A percentile compares a stretch with the other conserved stretches of the same genome.
Evolutionary conservation across 73 alveolate species (phyloP).

Genomic region (Halteria grandinella): DNA sequence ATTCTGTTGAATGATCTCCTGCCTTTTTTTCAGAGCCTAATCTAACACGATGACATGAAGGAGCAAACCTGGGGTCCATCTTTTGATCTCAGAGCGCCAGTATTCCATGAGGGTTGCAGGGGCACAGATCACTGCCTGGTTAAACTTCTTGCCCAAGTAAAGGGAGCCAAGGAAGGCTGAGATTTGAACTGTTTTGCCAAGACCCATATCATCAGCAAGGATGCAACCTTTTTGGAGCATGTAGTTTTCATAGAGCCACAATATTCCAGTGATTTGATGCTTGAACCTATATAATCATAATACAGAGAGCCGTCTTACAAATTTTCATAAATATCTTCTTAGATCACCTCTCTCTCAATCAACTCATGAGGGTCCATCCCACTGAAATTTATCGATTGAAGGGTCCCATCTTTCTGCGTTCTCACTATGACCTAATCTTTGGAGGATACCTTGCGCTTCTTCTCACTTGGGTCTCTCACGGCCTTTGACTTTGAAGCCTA

Average conservation of each 20-base stretch:
- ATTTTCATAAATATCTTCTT: no score
- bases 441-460: no score
- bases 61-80: conserved; percentile 57
- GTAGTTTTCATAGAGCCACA: conserved; percentile 6
- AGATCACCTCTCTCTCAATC: no score
- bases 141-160: background rate
- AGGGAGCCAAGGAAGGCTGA: conserved; percentile 7
- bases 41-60: background rate
- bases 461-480: no score
- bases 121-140: conserved; percentile 30
- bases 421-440: no score
- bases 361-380: no score
- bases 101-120: conserved; percentile 71
- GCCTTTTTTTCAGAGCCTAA: background rate
- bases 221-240: conserved; percentile 66
- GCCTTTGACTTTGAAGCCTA: no score
- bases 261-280: conserved; percentile 12
- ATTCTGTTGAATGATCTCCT: background rate
- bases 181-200: conserved; percentile 79
- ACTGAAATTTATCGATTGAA: no score
- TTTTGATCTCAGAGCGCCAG: conserved; percentile 67
- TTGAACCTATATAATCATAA: background rate
- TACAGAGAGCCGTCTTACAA: background rate
- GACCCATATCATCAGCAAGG: conserved; percentile 86
- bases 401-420: no score